Base-by-base conservation (phyloP, 768 basidiomycete species). In the Tricholoma hemisulphureum region DNA sequence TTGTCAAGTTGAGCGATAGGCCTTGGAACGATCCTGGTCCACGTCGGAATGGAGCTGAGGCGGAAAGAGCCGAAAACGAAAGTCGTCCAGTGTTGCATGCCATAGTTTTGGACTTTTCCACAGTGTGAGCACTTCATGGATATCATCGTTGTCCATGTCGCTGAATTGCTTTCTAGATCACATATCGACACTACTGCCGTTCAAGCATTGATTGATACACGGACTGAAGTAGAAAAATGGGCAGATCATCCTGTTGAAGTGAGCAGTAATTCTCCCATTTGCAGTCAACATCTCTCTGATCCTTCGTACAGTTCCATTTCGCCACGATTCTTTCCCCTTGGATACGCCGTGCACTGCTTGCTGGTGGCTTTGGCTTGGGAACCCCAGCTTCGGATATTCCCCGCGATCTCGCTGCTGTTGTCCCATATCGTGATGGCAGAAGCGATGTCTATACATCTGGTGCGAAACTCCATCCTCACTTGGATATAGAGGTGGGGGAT, bases 21-120 rank as follows among this genome's bases (percentile, higher is more conserved):
- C 83, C 92, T 11, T 99, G 96, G 96, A 99, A 99, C 68, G 95
- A 97, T 64, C 87, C 91, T 9, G 92, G 93, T 24, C 90, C 91
- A 18, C 64, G 70, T 51, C 76, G 79, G 16, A 77, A 79, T 13
- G 75, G 76, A 4, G 73, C 71, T 0, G 75, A 66, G 0, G 80
- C 75, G 23, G 84, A 85, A 37, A 81, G 78, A 59, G 72, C 65
- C 48, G 75, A 73, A 14, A 82, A 90, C 58, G 67, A 75, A 24
- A 74, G 72, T 64, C 85, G 81, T 65, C 93, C 95, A 0, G 67
- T 76, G 20, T 76, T 98, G 46, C 87, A 86, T 56, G 94, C 96
- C 11, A 82, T 99, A 62, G 89, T 99, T 26, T 77, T 98, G 18
- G 97, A 99, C 70, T 93, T 98, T 67, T 86, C 93, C 29, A 76